These are phyloP conservation scores for Syncephalastrum racemosum DNA, from an alignment of 371 early-diverging fungal species.

Conservation along the genomic window DNA sequence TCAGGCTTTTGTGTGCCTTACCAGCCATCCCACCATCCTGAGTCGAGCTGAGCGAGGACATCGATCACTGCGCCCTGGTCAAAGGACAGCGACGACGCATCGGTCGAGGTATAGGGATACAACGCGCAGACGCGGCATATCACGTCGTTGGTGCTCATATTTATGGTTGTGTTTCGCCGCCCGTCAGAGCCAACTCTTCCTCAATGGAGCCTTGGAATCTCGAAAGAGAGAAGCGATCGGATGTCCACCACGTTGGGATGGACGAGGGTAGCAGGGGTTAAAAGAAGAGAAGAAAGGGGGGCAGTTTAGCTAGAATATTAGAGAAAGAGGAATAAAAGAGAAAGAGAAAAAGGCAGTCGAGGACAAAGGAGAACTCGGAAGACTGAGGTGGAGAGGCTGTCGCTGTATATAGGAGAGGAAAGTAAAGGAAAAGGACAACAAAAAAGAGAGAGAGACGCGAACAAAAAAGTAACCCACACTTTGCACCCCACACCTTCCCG, in stretches of 20 bases:
- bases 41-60: conserved; percentile 77
- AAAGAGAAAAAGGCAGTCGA: conserved; percentile 6
- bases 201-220: neutral
- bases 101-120: conserved; percentile 76
- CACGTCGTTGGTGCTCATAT: conserved; percentile 26
- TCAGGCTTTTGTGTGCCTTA: conserved; percentile 19
- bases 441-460: conserved; percentile 2
- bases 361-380: conserved; percentile 3
- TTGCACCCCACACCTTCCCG: too few species aligned
- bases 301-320: conserved; percentile 2
- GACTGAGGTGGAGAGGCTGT: neutral
- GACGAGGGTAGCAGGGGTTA: neutral
- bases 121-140: conserved; percentile 75
- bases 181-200: neutral
- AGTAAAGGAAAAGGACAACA: conserved; percentile 4
- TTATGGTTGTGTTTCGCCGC: neutral
- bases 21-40: conserved; percentile 94
- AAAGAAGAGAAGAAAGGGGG: neutral
- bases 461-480: neutral
- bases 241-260: neutral
- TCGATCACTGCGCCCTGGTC: conserved; percentile 77
- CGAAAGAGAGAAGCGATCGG: neutral
- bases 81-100: conserved; percentile 73
- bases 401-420: neutral
- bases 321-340: conserved; percentile 5